These are phyloP conservation scores for Cercospora sesami DNA, from an alignment of 2,329 filamentous ascomycete species.

Conservation along the genomic window DNA sequence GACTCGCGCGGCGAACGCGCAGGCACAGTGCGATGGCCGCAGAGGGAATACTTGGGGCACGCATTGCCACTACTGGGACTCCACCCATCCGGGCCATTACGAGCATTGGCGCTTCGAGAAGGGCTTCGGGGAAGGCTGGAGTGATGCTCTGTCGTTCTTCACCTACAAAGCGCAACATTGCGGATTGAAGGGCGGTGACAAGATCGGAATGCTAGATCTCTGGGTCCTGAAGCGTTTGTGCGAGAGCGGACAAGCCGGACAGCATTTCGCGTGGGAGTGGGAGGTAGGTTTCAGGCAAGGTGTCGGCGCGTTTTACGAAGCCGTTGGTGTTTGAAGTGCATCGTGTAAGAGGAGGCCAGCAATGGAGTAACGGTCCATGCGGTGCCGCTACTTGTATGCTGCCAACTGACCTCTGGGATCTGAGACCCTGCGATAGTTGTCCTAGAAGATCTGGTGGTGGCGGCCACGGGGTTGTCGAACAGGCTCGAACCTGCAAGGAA, in stretches of 20 bases:
- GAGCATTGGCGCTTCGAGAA: conserved; percentile 57
- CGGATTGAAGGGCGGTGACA: conserved; percentile 48
- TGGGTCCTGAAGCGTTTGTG: conserved; percentile 58
- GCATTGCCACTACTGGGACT: conserved; percentile 56
- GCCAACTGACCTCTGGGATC: background rate
- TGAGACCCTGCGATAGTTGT: conserved; percentile 1
- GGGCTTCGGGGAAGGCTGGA: conserved; percentile 59
- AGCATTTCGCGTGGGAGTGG: conserved; percentile 52
- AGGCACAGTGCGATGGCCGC: conserved; percentile 41
- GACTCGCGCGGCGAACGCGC: conserved; percentile 43
- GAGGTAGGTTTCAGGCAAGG: conserved; percentile 53
- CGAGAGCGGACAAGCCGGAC: conserved; percentile 52
- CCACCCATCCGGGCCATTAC: conserved; percentile 45
- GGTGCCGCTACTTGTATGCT: background rate
- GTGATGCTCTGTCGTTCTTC: conserved; percentile 57
- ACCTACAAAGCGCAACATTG: conserved; percentile 41
- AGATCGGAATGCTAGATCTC: conserved; percentile 59
- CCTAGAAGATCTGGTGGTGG: background rate
- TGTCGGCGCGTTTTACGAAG: conserved; percentile 45
- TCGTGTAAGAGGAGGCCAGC: background rate
- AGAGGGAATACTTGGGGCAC: conserved; percentile 42
- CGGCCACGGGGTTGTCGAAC: background rate
- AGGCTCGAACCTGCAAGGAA: background rate
- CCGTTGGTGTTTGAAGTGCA: conserved; percentile 32
- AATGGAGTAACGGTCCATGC: background rate